Conservation (phyloP, 2,329 filamentous ascomycete genomes). For the Colletotrichum shisoi region DNA sequence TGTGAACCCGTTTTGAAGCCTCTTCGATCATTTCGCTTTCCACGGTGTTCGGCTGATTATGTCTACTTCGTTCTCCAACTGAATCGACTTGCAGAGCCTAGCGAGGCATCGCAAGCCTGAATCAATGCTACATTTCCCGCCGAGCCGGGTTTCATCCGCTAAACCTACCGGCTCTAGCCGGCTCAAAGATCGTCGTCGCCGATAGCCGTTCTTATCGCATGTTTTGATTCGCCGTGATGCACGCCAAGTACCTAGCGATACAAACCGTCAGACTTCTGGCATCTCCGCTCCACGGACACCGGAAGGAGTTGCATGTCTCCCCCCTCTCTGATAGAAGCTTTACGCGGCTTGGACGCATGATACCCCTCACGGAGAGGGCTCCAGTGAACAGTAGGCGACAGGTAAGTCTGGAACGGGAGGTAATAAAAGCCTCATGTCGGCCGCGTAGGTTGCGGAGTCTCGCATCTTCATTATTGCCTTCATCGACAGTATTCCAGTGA, state of each 20-base stretch:
- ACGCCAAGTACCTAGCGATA: constrained; percentile 24
- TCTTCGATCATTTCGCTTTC: not conserved
- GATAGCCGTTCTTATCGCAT: constrained; percentile 43
- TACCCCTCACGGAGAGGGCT: not conserved
- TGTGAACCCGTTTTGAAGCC: not conserved
- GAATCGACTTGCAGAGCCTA: not conserved
- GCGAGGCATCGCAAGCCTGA: not conserved
- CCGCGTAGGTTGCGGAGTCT: not conserved
- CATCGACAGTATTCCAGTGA: no score
- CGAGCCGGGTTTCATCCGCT: constrained; percentile 37
- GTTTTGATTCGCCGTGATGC: constrained; percentile 19
- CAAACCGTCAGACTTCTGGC: not conserved
- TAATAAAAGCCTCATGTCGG: constrained; percentile 2
- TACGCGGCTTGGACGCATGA: not conserved
- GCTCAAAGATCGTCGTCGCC: not conserved
- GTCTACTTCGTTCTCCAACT: not conserved
- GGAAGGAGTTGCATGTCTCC: not conserved
- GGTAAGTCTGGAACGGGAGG: not conserved
- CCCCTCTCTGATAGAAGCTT: not conserved
- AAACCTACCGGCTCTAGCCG: not conserved
- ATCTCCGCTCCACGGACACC: constrained; percentile 26
- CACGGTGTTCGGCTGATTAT: not conserved
- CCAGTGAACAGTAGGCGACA: not conserved
- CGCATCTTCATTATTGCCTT: not conserved
- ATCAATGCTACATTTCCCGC: constrained; percentile 33